Conservation (phyloP, 164 flowering plant species). For the Magnolia changhungtana region DNA sequence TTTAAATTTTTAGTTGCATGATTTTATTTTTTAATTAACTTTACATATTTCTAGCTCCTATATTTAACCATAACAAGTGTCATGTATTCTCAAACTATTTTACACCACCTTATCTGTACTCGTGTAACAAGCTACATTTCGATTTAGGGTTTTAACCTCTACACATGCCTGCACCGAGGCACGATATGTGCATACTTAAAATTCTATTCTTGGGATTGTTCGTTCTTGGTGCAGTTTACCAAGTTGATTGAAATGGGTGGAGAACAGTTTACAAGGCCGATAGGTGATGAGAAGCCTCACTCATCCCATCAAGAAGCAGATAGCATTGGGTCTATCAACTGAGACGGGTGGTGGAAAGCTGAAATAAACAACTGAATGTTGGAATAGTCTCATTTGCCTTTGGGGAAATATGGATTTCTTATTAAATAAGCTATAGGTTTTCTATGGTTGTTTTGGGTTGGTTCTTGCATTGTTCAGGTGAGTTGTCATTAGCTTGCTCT, state of each 20-base stretch:
- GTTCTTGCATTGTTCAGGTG: neutral
- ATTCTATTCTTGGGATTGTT: no score
- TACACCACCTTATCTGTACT: neutral
- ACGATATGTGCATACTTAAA: no score
- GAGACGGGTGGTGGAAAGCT: neutral
- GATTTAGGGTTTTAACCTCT: no score
- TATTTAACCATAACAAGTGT: neutral
- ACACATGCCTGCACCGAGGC: no score
- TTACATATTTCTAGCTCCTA: neutral
- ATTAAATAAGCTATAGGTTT: neutral
- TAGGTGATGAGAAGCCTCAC: constrained; percentile 32
- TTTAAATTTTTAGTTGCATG: no score
- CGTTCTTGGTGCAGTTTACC: constrained; percentile 53
- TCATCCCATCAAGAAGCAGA: constrained; percentile 23
- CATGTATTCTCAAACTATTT: neutral
- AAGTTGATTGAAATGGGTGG: constrained; percentile 44
- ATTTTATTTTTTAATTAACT: no score
- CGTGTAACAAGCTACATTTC: neutral
- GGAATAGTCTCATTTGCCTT: no score
- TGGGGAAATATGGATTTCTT: no score
- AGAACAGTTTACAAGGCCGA: no score
- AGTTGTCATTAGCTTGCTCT: neutral
- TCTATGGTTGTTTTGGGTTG: neutral
- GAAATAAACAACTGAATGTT: no score
- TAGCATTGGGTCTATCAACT: constrained; percentile 8